Base-by-base conservation (phyloP, 2,329 filamentous ascomycete genomes). In the Trichoderma lentiforme region DNA sequence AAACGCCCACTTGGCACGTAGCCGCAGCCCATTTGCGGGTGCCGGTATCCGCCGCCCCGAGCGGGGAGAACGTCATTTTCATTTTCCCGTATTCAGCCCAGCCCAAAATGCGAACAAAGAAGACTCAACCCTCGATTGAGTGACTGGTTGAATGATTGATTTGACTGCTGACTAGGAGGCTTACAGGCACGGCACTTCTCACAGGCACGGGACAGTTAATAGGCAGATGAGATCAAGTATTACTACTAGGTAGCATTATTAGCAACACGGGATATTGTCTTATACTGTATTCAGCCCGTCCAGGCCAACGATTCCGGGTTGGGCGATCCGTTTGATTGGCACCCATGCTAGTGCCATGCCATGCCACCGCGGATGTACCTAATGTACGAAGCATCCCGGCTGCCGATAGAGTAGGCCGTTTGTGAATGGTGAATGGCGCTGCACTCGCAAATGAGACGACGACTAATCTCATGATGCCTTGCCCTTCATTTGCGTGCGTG, bases 271-370 rank as follows among this genome's bases (percentile, higher is more conserved):
- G 47, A 53, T 21, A 53, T 53, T 24, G 18, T 53, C 47, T 53
- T 24, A 24, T 53, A 53, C 47, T 24, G 47, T 24, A 24, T 53
- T 24, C 47, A 53, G 47, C 47, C 47, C 47, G 47, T 53, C 6
- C 47, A 14, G 66, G 66, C 66, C 56, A 69, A 51, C 66, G 58
- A 47, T 34, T 51, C 56, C 28, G 66, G 66, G 53, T 53, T 66
- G 70, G 70, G 62, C 61, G 61, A 71, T 71, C 70, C 70, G 36
- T 71, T 66, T 71, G 51, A 66, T 71, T 71, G 69, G 69, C 61
- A 53, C 53, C 51, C 53, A 43, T 63, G 60, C 56, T 58, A 32
- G 65, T 68, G 65, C 65, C 65, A 68, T 43, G 53, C 65, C 62
- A 63, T 60, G 56, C 56, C 15, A 60, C 43, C 43, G n/a, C 39